Percentiles rank a stretch among this genome's conserved stretches.
Conservation (phyloP, 2,329 filamentous ascomycete genomes). For the Penicillium griseofulvum region DNA sequence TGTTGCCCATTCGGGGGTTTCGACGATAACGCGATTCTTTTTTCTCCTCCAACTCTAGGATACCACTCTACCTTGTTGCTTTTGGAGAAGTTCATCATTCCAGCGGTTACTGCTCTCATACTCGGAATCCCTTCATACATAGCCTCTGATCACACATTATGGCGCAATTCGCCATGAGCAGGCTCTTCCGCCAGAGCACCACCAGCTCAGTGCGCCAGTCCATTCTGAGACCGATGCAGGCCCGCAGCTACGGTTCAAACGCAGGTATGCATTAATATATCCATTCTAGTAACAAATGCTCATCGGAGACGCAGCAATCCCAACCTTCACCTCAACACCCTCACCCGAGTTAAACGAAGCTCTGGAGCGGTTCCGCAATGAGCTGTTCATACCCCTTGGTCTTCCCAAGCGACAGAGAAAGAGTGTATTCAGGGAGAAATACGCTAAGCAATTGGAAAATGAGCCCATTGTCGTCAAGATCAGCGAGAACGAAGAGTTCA, state of each 20-base stretch:
- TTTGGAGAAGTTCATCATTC: background rate
- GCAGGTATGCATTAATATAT: constrained; percentile 25
- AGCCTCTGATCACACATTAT: constrained; percentile 24
- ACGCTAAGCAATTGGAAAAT: constrained; percentile 35
- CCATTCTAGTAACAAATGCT: background rate
- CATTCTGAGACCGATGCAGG: constrained; percentile 31
- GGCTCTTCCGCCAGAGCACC: constrained; percentile 37
- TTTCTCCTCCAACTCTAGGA: constrained; percentile 19
- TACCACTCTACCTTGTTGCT: constrained; percentile 5
- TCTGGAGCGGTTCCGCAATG: constrained; percentile 42
- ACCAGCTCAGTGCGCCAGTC: constrained; percentile 33
- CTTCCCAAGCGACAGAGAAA: constrained; percentile 38
- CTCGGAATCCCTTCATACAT: background rate
- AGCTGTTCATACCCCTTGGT: constrained; percentile 45
- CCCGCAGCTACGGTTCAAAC: constrained; percentile 30
- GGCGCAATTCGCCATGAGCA: constrained; percentile 40
- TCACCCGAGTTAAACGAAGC: constrained; percentile 43
- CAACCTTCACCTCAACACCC: constrained; percentile 39
- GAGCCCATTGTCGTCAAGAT: constrained; percentile 44
- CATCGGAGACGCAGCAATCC: constrained; percentile 30
- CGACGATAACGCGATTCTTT: constrained; percentile 20
- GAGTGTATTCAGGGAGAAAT: constrained; percentile 40
- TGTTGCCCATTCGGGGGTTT: constrained; percentile 21
- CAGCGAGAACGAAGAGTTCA: constrained; percentile 40
- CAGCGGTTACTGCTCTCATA: background rate